phyloP scores from a whole-genome alignment of 306 rosid species.

The Cotoneaster glaucophyllus region DNA sequence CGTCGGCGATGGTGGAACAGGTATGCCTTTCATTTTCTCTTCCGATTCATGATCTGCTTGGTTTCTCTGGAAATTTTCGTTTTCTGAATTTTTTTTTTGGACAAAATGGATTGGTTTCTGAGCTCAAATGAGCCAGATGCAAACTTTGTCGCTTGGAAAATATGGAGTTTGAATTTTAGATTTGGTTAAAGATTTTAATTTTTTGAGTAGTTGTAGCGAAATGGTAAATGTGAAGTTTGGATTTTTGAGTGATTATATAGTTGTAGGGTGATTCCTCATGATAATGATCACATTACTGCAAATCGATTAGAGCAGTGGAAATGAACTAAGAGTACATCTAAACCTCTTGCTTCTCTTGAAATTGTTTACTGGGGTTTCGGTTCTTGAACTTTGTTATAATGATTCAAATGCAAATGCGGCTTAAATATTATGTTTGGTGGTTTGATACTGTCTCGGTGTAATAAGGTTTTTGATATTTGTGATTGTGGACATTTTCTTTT shows the following conservation, averaged over 20 bases:
- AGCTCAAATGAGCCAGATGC: background rate
- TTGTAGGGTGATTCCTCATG: background rate
- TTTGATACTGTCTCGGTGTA: background rate
- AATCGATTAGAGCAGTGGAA: background rate
- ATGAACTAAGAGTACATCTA: background rate
- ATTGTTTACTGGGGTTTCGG: background rate
- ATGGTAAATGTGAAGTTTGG: background rate
- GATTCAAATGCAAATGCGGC: background rate
- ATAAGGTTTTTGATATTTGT: too few species aligned
- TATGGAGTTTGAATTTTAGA: background rate
- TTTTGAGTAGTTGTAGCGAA: background rate
- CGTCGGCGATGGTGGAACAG: slow-evolving; percentile 89
- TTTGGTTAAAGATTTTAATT: background rate
- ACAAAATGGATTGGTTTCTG: background rate
- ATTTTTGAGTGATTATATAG: background rate
- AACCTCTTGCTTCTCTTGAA: background rate
- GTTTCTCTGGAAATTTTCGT: background rate
- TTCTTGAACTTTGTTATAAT: background rate
- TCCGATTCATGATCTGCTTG: background rate
- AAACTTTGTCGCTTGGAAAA: background rate
- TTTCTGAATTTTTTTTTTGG: background rate
- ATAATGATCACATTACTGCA: background rate
- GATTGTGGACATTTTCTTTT: background rate
- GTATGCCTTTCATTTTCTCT: slow-evolving; percentile 2
- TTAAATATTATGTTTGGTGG: background rate